Evolutionary conservation across 1,139 yeast genomes (phyloP), one percentile per base, ranked within the genome.

Genomic region (Eremothecium coryli): DNA sequence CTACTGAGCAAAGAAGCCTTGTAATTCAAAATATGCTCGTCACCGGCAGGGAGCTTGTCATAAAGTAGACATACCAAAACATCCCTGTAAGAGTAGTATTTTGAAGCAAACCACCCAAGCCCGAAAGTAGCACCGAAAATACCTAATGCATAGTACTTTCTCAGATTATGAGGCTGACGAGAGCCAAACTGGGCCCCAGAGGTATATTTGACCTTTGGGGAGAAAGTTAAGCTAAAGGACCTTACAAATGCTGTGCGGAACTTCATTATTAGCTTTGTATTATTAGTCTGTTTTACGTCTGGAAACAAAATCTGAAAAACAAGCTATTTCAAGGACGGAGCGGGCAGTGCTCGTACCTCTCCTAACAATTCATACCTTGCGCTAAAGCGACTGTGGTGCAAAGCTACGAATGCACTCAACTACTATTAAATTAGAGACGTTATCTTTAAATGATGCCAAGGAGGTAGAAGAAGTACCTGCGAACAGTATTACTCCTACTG

Each of bases 401-500:
- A n/a, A n/a, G n/a, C n/a, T n/a, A n/a, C n/a, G n/a, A n/a, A n/a
- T n/a, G n/a, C n/a, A n/a, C 14, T 22, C 20, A 14, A 9, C 30
- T 14, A 27, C 38, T 13, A 26, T 48, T 21, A 39, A 33, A 23
- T 39, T 50, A 13, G 41, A 45, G 27, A 44, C 41, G 13, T 33
- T 47, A 3, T 32, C 45, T 8, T 33, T 50, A 14, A 50, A 50
- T 29, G 55, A 50, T 28, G 32, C 47, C 12, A 49, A 50, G 26
- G 53, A 49, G 26, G 31, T 40, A 9, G 31, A 25, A 25, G 21
- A 21, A n/a, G 11, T n/a, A 13, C 17, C 31, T n/a, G 27, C 18
- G 18, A 9, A 21, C 4, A 20, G 12, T 10, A 12, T 12, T 12
- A 65, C 64, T 10, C 93, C 93, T 2, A 72, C 70, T 42, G 80